These are phyloP conservation scores for Actinomortierella ambigua DNA, from an alignment of 371 early-diverging fungal species.

Conservation along the genomic window DNA sequence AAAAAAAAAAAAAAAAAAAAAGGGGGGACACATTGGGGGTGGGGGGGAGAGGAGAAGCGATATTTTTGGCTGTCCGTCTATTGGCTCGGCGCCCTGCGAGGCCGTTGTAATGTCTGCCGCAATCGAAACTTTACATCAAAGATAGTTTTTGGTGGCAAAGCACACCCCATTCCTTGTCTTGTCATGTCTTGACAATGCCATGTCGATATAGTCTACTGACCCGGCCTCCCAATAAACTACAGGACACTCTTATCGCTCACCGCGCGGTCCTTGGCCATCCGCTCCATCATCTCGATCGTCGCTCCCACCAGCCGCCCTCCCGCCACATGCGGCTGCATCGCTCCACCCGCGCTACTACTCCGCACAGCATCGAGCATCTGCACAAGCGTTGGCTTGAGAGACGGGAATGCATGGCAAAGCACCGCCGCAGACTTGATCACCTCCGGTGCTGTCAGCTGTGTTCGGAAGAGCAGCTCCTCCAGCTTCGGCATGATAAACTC, in stretches of 20 bases:
- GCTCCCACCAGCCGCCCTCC: background rate
- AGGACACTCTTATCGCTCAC: conserved; percentile 11
- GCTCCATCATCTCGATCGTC: conserved; percentile 4
- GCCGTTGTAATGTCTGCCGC: no score
- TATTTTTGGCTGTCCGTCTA: no score
- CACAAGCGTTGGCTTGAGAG: conserved; percentile 15
- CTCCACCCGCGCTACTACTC: conserved; percentile 14
- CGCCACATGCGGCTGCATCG: background rate
- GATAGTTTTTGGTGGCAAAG: no score
- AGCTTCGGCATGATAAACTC: conserved; percentile 29
- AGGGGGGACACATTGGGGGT: no score
- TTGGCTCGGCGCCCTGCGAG: no score
- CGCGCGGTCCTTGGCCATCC: background rate
- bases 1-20: no score
- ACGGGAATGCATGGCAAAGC: conserved; percentile 29
- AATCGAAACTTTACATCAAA: no score
- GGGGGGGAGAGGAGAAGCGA: no score
- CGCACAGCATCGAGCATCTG: background rate
- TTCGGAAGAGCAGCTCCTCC: conserved; percentile 9
- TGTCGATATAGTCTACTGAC: no score
- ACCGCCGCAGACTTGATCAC: conserved; percentile 30
- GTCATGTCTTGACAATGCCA: no score
- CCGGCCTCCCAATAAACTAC: background rate
- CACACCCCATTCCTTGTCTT: no score
- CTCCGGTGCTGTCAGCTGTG: conserved; percentile 13